A percentile compares a stretch with the other conserved stretches of the same genome.
These are phyloP conservation scores for Globisporangium abappressorium DNA, from an alignment of 352 stramenopile genomes.

Conservation along the genomic window DNA sequence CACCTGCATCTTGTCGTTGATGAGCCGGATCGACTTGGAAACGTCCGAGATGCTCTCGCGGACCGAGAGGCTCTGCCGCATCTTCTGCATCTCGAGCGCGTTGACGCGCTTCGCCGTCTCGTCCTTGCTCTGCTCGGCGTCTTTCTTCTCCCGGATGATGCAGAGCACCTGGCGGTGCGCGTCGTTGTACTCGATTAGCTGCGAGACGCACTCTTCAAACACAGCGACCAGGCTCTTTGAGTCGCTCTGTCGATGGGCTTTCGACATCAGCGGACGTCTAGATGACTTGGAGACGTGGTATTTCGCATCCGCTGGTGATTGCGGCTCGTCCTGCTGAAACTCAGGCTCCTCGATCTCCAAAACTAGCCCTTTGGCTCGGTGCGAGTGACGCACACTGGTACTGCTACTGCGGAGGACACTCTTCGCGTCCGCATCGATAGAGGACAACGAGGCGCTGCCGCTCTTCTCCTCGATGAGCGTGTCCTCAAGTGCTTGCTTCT, in stretches of 20 bases:
- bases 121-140: conserved; percentile 49
- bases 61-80: conserved; percentile 68
- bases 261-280: neutral
- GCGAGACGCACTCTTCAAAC: conserved; percentile 52
- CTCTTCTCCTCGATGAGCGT: conserved; percentile 41
- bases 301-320: conserved; percentile 10
- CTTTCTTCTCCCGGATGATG: conserved; percentile 67
- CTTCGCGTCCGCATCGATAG: conserved; percentile 7
- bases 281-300: neutral
- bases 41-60: conserved; percentile 77
- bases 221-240: conserved; percentile 11
- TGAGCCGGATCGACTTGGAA: conserved; percentile 45
- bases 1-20: conserved; percentile 66
- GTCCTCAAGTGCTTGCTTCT: conserved; percentile 60
- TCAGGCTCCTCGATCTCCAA: conserved; percentile 12
- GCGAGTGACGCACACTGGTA: conserved; percentile 6
- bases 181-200: conserved; percentile 58
- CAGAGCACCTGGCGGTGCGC: conserved; percentile 53
- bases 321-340: conserved; percentile 8
- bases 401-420: conserved; percentile 1
- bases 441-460: neutral
- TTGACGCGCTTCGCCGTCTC: conserved; percentile 56
- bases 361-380: conserved; percentile 8
- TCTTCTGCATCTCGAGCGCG: conserved; percentile 80
- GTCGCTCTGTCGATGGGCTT: neutral